A percentile compares a stretch with the other conserved stretches of the same genome.
phyloP scores from a whole-genome alignment of 371 early-diverging fungal genomes.

The Syncephalastrum racemosum region DNA sequence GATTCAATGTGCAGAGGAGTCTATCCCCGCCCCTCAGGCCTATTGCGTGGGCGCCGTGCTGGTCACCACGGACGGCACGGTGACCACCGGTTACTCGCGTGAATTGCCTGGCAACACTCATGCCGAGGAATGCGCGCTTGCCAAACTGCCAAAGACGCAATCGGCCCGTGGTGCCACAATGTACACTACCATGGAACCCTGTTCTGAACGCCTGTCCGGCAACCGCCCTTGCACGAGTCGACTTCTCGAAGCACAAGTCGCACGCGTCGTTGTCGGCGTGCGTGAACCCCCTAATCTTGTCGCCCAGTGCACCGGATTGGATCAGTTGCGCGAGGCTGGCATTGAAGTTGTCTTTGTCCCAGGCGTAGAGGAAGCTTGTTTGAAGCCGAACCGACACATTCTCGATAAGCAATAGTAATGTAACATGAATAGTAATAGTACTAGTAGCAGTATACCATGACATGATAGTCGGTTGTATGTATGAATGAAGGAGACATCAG shows the following conservation, averaged over 20 bases:
- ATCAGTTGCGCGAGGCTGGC: conserved; percentile 56
- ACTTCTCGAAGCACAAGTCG: conserved; percentile 69
- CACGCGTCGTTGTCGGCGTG: conserved; percentile 83
- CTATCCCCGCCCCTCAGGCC: conserved; percentile 75
- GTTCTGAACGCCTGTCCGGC: conserved; percentile 75
- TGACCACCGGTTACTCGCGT: conserved; percentile 79
- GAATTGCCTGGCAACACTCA: conserved; percentile 92
- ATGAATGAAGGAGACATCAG: no score
- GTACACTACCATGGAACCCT: conserved; percentile 95
- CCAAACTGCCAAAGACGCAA: conserved; percentile 52
- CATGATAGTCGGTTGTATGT: no score
- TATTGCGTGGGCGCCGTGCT: conserved; percentile 93
- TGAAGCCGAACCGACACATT: conserved; percentile 73
- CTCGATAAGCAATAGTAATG: conserved; percentile 5
- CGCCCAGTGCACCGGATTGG: conserved; percentile 62
- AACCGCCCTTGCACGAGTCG: conserved; percentile 71
- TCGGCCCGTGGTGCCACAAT: conserved; percentile 49
- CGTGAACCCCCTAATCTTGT: conserved; percentile 87
- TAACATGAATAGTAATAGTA: no score
- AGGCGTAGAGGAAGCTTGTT: conserved; percentile 70
- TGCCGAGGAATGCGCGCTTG: conserved; percentile 83
- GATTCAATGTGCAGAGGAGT: conserved; percentile 75
- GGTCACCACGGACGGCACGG: conserved; percentile 41
- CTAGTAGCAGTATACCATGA: no score
- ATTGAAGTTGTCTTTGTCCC: conserved; percentile 67